Base-by-base conservation (phyloP, 768 basidiomycete genomes). In the Boletus rubescentipes region DNA sequence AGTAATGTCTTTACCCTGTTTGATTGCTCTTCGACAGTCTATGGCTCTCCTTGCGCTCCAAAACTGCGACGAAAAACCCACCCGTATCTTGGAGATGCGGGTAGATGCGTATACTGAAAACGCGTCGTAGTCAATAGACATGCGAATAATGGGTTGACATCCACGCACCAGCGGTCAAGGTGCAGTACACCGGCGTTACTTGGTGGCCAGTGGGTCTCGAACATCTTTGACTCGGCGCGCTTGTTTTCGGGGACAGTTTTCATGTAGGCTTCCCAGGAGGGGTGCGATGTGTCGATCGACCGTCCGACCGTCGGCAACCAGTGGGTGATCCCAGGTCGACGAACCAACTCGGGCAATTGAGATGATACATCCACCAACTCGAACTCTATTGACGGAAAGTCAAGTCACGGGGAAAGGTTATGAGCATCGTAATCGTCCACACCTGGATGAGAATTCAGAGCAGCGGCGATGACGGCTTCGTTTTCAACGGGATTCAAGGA, bases 401-500 rank as follows among this genome's bases (percentile, higher is more conserved):
- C 36, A 16, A 7, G 38, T 46, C 12, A 46, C 14, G 35, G 21
- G 39, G 30, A 20, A n/a, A 26, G 36, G 29, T 29, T 5, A 36
- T 4, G 1, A 21, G 9, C 0, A 23, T 26, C 14, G 9, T 18
- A 20, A 11, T 14, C 10, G 18, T 18, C 5, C 55, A 46, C 38
- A 89, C 93, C 90, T 21, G 84, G 80, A 55, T 87, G 82, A 1
- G 77, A 70, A 54, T 82, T 83, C 35, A 98, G 77, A 0, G 91
- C 93, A 40, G 89, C 86, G 2, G 91, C 88, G 32, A 98, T 77
- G 56, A 98, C 96, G 9, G 97, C 93, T 69, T 99, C 97, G 67
- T 99, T 98, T 72, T 99, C 97, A 12, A 93, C 80, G 2, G 97
- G 97, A 69, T 98, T 98, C 60, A 98, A 76, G 0, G 95, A 98